Percentiles rank a stretch among this genome's conserved stretches.
phyloP scores from a whole-genome alignment of 768 basidiomycete species.

The Wakefieldia striispora region DNA sequence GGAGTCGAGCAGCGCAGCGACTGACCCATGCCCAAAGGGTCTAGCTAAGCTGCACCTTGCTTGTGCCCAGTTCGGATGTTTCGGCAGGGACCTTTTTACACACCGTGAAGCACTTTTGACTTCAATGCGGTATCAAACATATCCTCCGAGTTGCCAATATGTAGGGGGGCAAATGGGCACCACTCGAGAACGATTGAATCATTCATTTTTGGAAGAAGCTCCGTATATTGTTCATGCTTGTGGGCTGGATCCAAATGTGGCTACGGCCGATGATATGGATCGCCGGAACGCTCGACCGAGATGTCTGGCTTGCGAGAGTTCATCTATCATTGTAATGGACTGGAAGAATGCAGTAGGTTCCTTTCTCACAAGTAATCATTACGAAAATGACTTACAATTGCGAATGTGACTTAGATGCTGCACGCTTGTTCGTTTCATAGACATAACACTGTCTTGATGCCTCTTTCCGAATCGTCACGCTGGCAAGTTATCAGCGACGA shows the following conservation, averaged over 20 bases:
- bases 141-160: neutral
- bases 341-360: conserved; percentile 8
- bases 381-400: neutral
- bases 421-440: neutral
- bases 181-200: neutral
- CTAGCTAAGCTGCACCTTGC: neutral
- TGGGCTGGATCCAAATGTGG: conserved; percentile 4
- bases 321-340: neutral
- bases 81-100: neutral
- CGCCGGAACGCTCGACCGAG: conserved; percentile 1
- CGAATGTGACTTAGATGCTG: neutral
- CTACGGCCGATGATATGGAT: conserved; percentile 12
- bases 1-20: neutral
- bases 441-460: neutral
- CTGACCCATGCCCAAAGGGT: neutral
- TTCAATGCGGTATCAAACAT: neutral
- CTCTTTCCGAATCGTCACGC: neutral
- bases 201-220: neutral
- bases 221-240: conserved; percentile 3
- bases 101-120: neutral
- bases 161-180: neutral
- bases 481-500: conserved; percentile 1
- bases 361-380: neutral
- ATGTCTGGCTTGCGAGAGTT: neutral
- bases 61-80: conserved; percentile 1